Evolutionary conservation across 257 asterid genomes (phyloP).

Genomic region (Solanum chilense): DNA sequence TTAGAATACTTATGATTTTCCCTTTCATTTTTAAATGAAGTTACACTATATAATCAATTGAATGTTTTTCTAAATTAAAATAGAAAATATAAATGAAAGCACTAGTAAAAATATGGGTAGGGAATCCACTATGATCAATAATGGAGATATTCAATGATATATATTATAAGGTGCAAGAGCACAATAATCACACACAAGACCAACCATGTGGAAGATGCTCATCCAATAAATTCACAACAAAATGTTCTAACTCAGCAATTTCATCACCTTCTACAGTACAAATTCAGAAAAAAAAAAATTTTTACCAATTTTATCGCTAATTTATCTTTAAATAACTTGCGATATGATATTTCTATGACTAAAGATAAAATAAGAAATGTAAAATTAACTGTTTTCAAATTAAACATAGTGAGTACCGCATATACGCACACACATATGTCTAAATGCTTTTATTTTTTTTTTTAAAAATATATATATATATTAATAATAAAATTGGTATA

Average conservation of each 20-base stretch:
- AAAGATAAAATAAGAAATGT: not conserved
- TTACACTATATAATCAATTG: not conserved
- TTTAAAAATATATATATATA: no score
- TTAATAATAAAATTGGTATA: not conserved
- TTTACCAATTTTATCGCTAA: no score
- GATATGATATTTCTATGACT: not conserved
- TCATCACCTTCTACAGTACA: not conserved
- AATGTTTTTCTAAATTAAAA: not conserved
- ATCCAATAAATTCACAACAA: not conserved
- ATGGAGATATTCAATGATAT: constrained; percentile 1
- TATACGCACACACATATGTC: not conserved
- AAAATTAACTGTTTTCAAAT: not conserved
- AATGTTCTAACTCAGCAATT: no score
- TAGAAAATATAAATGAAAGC: not conserved
- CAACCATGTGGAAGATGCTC: constrained; percentile 6
- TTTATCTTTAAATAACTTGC: not conserved
- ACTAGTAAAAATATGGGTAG: not conserved
- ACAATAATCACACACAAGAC: not conserved
- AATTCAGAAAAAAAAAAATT: no score
- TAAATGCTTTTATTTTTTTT: not conserved
- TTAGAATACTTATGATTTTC: no score
- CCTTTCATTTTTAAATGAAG: no score
- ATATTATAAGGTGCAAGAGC: not conserved
- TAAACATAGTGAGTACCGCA: not conserved
- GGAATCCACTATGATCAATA: constrained; percentile 7